Evolutionary conservation across 2,329 filamentous ascomycete genomes (phyloP).

Genomic region (Fusarium sp.): DNA sequence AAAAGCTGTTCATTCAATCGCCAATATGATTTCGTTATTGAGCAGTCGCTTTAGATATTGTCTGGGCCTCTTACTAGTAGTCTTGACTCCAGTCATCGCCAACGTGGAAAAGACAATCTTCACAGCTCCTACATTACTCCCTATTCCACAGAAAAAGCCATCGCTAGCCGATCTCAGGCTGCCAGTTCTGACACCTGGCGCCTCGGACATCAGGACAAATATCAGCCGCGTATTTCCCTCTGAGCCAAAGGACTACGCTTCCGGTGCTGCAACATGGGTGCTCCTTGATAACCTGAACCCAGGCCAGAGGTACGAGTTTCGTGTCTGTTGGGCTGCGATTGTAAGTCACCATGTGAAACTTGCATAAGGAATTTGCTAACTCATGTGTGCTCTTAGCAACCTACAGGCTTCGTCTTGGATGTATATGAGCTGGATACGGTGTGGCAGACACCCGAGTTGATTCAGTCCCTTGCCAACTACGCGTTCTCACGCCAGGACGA

Average conservation of each 20-base stretch:
- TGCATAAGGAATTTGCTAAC: conserved; percentile 10
- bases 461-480: conserved; percentile 73
- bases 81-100: conserved; percentile 54
- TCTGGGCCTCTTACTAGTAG: conserved; percentile 25
- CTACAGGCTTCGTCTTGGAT: conserved; percentile 79
- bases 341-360: conserved; percentile 63
- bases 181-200: conserved; percentile 69
- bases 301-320: conserved; percentile 86
- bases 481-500: conserved; percentile 60
- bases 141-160: conserved; percentile 58
- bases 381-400: conserved; percentile 71
- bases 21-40: conserved; percentile 14
- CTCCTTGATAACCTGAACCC: conserved; percentile 76
- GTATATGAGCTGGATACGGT: conserved; percentile 71
- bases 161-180: conserved; percentile 68
- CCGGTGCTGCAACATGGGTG: conserved; percentile 80
- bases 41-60: background rate
- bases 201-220: conserved; percentile 68
- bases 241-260: conserved; percentile 52
- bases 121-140: conserved; percentile 71
- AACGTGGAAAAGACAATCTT: conserved; percentile 96
- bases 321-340: conserved; percentile 92
- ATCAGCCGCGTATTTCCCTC: conserved; percentile 77
- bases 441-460: conserved; percentile 70
- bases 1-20: background rate